Evolutionary conservation across 2,329 filamentous ascomycete genomes (phyloP).

Genomic region (Clonostachys solani): DNA sequence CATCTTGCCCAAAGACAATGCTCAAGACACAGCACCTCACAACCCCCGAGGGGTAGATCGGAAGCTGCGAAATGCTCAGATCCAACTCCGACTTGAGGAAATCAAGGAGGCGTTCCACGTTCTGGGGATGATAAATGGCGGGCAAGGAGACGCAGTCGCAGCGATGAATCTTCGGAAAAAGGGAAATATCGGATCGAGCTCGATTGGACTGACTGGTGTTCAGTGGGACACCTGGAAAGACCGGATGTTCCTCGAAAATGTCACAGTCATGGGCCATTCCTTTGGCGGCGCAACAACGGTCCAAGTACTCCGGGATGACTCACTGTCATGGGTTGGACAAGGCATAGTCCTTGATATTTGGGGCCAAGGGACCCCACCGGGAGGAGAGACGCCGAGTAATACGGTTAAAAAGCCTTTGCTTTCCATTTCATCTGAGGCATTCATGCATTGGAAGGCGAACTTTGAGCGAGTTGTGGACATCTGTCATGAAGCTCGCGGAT

Average conservation of each 20-base stretch:
- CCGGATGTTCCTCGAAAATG: slow-evolving; percentile 48
- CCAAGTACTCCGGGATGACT: slow-evolving; percentile 50
- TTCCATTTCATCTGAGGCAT: slow-evolving; percentile 63
- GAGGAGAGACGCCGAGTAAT: slow-evolving; percentile 35
- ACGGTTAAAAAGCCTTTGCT: slow-evolving; percentile 50
- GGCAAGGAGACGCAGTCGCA: slow-evolving; percentile 44
- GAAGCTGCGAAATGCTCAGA: slow-evolving; percentile 56
- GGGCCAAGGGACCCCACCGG: slow-evolving; percentile 45
- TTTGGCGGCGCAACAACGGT: slow-evolving; percentile 63
- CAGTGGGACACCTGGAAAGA: slow-evolving; percentile 53
- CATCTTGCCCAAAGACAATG: slow-evolving; percentile 55
- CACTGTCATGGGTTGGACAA: slow-evolving; percentile 53
- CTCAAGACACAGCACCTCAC: slow-evolving; percentile 42
- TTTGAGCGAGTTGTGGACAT: slow-evolving; percentile 53
- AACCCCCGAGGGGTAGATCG: slow-evolving; percentile 57
- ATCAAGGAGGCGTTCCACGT: slow-evolving; percentile 59
- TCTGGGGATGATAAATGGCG: slow-evolving; percentile 49
- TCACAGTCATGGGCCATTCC: slow-evolving; percentile 62
- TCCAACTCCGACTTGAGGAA: slow-evolving; percentile 59
- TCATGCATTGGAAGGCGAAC: slow-evolving; percentile 66
- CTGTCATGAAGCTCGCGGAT: slow-evolving; percentile 48
- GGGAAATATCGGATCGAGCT: slow-evolving; percentile 55
- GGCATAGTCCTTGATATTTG: slow-evolving; percentile 65
- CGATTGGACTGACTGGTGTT: slow-evolving; percentile 49
- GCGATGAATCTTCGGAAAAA: slow-evolving; percentile 49